Percentiles rank a stretch among this genome's conserved stretches.
These are phyloP conservation scores for Naegleria lovaniensis DNA, from an alignment of 208 protist genomes.

Conservation along the genomic window DNA sequence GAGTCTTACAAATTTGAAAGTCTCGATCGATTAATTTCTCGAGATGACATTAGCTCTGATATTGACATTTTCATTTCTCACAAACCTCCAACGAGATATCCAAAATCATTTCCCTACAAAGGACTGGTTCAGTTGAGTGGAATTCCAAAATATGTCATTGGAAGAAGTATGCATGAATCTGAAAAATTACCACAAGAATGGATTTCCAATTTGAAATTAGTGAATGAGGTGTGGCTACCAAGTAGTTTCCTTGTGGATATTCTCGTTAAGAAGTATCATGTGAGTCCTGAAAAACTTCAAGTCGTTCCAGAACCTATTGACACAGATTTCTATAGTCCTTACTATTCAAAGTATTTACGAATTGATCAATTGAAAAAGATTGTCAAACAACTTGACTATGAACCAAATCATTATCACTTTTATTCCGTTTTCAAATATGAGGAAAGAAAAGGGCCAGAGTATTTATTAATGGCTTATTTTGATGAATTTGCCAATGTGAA, in stretches of 20 bases:
- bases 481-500: conserved; percentile 17
- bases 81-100: conserved; percentile 20
- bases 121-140: not conserved
- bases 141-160: conserved; percentile 31
- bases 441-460: conserved; percentile 55
- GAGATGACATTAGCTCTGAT: not conserved
- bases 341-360: not conserved
- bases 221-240: conserved; percentile 57
- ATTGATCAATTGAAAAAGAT: not conserved
- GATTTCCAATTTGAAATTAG: conserved; percentile 23
- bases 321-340: conserved; percentile 41
- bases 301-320: conserved; percentile 58
- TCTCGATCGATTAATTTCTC: not conserved
- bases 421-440: conserved; percentile 65
- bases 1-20: no score
- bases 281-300: conserved; percentile 38
- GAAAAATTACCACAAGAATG: conserved; percentile 23
- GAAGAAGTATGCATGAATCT: conserved; percentile 39
- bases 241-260: conserved; percentile 49
- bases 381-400: not conserved
- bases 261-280: conserved; percentile 39
- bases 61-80: conserved; percentile 2
- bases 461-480: conserved; percentile 52
- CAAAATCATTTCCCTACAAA: conserved; percentile 10
- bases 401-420: conserved; percentile 45